A percentile compares a stretch with the other conserved stretches of the same genome.
Conservation (phyloP, 2,329 filamentous ascomycete species). For the Dryadomyces quercivorus region DNA sequence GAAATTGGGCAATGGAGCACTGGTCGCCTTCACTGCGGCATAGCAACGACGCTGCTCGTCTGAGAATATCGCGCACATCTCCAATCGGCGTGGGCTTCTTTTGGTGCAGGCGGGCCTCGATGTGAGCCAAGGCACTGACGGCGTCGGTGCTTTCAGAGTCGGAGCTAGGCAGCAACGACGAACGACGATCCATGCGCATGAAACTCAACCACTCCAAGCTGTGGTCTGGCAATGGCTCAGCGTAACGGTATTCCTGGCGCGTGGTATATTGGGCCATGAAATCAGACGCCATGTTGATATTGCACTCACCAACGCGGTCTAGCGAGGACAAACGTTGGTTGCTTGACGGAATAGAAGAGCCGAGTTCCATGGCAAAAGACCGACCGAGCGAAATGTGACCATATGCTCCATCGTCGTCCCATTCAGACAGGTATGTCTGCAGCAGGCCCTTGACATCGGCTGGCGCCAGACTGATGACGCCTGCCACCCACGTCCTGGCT, state of each 20-base stretch:
- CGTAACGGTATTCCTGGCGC: slow-evolving; percentile 86
- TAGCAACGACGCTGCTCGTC: slow-evolving; percentile 73
- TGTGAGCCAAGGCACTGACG: slow-evolving; percentile 54
- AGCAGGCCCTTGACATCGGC: slow-evolving; percentile 89
- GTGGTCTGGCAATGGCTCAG: slow-evolving; percentile 60
- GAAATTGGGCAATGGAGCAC: slow-evolving; percentile 67
- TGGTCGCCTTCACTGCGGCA: slow-evolving; percentile 68
- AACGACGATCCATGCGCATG: slow-evolving; percentile 38
- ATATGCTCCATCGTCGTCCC: slow-evolving; percentile 80
- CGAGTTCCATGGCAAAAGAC: slow-evolving; percentile 90
- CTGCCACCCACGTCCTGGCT: slow-evolving; percentile 69
- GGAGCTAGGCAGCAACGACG: slow-evolving; percentile 38
- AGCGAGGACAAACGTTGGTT: slow-evolving; percentile 80
- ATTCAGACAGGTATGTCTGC: slow-evolving; percentile 92
- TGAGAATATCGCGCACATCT: slow-evolving; percentile 70
- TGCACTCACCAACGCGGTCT: slow-evolving; percentile 58
- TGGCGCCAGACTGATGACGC: slow-evolving; percentile 73
- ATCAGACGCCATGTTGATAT: slow-evolving; percentile 86
- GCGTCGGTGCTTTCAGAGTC: slow-evolving; percentile 45
- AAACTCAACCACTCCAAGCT: slow-evolving; percentile 53
- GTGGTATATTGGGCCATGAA: slow-evolving; percentile 96
- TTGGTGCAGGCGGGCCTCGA: slow-evolving; percentile 58
- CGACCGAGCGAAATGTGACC: slow-evolving; percentile 85
- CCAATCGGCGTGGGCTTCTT: slow-evolving; percentile 58
- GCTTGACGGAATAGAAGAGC: slow-evolving; percentile 69